Evolutionary conservation across 306 rosid genomes (phyloP).

Genomic region (Rosa persica): DNA sequence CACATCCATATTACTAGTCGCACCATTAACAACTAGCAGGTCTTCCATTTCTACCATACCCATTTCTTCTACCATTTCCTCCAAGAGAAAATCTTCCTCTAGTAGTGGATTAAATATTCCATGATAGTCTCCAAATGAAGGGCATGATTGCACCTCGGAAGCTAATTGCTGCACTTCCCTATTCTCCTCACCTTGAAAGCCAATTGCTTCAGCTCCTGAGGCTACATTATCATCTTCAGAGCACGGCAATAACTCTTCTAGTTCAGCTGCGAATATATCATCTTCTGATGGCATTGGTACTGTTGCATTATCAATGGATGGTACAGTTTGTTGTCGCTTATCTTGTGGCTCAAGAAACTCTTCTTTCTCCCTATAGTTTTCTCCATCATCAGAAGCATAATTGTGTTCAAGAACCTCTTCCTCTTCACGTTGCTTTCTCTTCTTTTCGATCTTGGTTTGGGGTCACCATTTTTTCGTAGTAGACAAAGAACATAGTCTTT

Average conservation of each 20-base stretch:
- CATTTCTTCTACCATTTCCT: too few species aligned
- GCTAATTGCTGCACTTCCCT: too few species aligned
- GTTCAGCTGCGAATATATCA: background rate
- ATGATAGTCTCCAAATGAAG: too few species aligned
- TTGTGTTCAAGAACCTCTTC: background rate
- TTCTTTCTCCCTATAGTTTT: background rate
- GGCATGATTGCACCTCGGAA: too few species aligned
- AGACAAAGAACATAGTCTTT: background rate
- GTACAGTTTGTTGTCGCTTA: background rate
- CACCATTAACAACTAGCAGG: too few species aligned
- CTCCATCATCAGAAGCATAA: background rate
- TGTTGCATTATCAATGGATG: background rate
- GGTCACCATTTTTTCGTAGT: background rate
- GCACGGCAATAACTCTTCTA: background rate
- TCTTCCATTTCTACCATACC: too few species aligned
- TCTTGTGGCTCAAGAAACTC: background rate
- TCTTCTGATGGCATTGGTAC: background rate
- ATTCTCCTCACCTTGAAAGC: too few species aligned
- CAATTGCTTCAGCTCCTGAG: too few species aligned
- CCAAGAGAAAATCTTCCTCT: too few species aligned
- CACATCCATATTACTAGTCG: too few species aligned
- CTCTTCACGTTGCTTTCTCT: background rate
- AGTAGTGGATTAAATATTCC: too few species aligned
- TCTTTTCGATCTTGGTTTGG: background rate
- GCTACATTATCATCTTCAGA: too few species aligned